Evolutionary conservation across 495 filamentous ascomycete species (phyloP).

Genomic region (Aspergillus diversus): DNA sequence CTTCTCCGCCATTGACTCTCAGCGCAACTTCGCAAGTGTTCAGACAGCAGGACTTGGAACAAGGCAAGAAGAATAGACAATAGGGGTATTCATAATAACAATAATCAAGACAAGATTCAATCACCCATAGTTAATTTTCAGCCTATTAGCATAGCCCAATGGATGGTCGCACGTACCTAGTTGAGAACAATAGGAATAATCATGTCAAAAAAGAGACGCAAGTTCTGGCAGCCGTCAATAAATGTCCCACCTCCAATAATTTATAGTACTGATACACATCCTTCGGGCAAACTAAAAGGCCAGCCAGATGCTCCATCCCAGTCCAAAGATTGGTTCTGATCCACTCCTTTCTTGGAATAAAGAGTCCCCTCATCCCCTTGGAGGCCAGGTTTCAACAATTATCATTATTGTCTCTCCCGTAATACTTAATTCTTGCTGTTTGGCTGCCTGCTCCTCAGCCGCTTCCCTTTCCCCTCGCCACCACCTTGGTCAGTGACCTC

Average conservation of each 20-base stretch:
- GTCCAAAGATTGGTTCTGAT: constrained; percentile 2
- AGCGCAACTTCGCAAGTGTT: constrained; percentile 4
- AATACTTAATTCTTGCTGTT: constrained; percentile 10
- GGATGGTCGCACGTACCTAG: too few relatives aligned
- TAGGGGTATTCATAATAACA: too few relatives aligned
- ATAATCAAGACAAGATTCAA: too few relatives aligned
- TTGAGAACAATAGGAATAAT: too few relatives aligned
- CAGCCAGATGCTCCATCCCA: constrained; percentile 1
- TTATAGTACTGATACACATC: constrained; percentile 1
- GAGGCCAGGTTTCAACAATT: neutral
- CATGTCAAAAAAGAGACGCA: too few relatives aligned
- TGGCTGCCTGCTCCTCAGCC: constrained; percentile 4
- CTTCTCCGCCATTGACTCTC: constrained; percentile 32
- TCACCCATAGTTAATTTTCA: too few relatives aligned
- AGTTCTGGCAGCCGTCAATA: neutral
- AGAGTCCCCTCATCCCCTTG: constrained; percentile 16
- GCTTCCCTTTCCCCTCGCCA: constrained; percentile 8
- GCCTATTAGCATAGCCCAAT: too few relatives aligned
- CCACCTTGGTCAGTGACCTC: constrained; percentile 29
- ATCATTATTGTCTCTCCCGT: constrained; percentile 1
- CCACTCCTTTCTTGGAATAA: constrained; percentile 20
- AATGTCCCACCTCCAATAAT: neutral
- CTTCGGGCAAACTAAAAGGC: neutral
- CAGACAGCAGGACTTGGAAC: neutral
- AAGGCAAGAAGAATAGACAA: neutral